Base-by-base conservation (phyloP, 208 protist genomes). In the Trypanosoma grayi region DNA sequence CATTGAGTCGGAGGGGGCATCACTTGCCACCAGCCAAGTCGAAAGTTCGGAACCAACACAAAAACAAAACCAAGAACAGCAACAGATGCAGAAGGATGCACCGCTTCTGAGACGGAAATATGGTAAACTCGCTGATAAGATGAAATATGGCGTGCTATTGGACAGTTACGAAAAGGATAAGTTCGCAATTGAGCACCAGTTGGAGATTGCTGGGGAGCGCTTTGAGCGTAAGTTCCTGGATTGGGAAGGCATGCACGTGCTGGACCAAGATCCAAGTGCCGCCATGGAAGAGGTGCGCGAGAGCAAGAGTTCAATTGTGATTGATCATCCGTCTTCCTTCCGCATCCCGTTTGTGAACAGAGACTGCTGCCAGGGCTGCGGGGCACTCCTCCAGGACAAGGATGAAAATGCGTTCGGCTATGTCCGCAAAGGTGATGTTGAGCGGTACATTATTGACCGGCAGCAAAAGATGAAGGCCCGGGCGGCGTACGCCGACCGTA, bases 71-170 rank as follows among this genome's bases (percentile, higher is more conserved):
- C n/a, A 24, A 55, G 36, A 39, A 31, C 27, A 25, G 18, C 34
- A 57, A 44, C 33, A 24, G 36, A 25, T 18, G 41, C n/a, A 25
- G 62, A 66, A 44, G 25, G 36, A 66, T 16, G 36, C 77, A 59
- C 11, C 51, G 7, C 24, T 68, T 44, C 58, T 93, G 55, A 80
- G 74, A 20, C 69, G 76, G 55, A 92, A 90, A 59, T 85, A 82
- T 51, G 45, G 43, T 9, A 82, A 79, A 47, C 52, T 91, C 30
- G 67, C 73, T 0, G 81, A 85, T 30, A 84, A 78, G 58, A 82
- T 93, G 73, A 93, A 94, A 76, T 96, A 94, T 70, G 90, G 90
- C 48, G 75, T 94, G 33, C 75, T 96, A 25, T 73, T 94, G 31
- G 87, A 90, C 37, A 68, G 56, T 2, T 90, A 93, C 44, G 90